Percentiles rank a stretch among this genome's conserved stretches.
Conservation (phyloP, 2,329 filamentous ascomycete species). For the Fusarium haematococcum region DNA sequence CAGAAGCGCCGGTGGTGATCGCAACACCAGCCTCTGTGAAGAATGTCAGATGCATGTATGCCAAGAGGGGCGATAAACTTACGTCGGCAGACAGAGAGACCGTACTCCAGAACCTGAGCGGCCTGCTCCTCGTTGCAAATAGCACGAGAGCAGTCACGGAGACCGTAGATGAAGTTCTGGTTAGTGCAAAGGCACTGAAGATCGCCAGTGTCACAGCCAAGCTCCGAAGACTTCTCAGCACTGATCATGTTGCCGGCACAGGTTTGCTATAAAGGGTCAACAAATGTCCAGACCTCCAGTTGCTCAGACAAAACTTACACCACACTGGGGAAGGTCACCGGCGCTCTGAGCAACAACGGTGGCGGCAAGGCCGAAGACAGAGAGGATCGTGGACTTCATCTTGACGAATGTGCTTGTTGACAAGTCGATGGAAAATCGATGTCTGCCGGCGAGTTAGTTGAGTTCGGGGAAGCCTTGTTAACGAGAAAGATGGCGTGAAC, state of each 20-base stretch:
- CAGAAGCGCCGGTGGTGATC: slow-evolving; percentile 48
- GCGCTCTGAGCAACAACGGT: slow-evolving; percentile 56
- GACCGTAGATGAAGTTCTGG: slow-evolving; percentile 60
- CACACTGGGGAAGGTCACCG: slow-evolving; percentile 60
- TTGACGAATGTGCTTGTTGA: slow-evolving; percentile 48
- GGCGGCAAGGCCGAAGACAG: slow-evolving; percentile 56
- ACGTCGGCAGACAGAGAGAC: slow-evolving; percentile 54
- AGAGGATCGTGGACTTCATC: slow-evolving; percentile 63
- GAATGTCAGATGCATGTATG: slow-evolving; percentile 26
- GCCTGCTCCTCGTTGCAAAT: slow-evolving; percentile 54
- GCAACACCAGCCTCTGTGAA: slow-evolving; percentile 49
- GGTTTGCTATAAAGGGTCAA: slow-evolving; percentile 53
- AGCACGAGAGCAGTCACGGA: slow-evolving; percentile 63
- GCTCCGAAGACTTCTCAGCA: slow-evolving; percentile 53
- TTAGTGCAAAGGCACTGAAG: slow-evolving; percentile 61
- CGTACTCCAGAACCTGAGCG: slow-evolving; percentile 53
- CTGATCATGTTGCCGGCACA: slow-evolving; percentile 65
- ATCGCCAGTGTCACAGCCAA: slow-evolving; percentile 59
- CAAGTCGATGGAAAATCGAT: slow-evolving; percentile 28
- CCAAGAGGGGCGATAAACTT: slow-evolving; percentile 24
- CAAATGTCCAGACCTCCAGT: neutral
- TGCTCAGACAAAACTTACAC: slow-evolving; percentile 56
- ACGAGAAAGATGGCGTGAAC: slow-evolving; percentile 14
- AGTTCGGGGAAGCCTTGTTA: slow-evolving; percentile 8
- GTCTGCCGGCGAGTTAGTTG: slow-evolving; percentile 27